Evolutionary conservation across 495 filamentous ascomycete genomes (phyloP).

Genomic region (Echria macrotheca): DNA sequence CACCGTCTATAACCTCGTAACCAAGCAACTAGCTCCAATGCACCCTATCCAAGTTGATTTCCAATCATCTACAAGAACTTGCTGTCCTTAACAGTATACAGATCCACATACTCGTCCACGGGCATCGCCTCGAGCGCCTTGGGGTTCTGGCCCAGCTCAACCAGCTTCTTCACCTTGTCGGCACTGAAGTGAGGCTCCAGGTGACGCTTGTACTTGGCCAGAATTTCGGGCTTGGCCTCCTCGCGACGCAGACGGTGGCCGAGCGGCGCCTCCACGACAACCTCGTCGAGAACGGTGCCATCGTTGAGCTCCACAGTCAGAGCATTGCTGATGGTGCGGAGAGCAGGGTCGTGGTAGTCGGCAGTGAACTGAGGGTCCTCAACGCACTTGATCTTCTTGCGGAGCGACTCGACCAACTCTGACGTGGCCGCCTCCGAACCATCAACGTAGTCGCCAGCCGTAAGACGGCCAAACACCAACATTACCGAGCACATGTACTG

Average conservation of each 20-base stretch:
- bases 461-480: constrained; percentile 87
- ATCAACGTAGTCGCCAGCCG: constrained; percentile 87
- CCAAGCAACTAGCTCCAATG: too few species aligned
- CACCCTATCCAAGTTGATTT: too few species aligned
- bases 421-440: constrained; percentile 86
- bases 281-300: constrained; percentile 86
- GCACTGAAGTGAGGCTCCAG: constrained; percentile 74
- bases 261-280: constrained; percentile 90
- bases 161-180: constrained; percentile 68
- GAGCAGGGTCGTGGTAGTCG: constrained; percentile 88
- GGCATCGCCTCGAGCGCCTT: constrained; percentile 70
- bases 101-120: constrained; percentile 88
- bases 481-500: constrained; percentile 98
- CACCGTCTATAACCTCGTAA: too few species aligned
- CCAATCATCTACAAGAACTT: constrained; percentile 46
- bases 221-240: constrained; percentile 94
- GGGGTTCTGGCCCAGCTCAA: constrained; percentile 66
- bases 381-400: constrained; percentile 87
- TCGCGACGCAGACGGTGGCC: constrained; percentile 87
- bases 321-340: constrained; percentile 94
- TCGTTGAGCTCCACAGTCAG: constrained; percentile 90
- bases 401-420: constrained; percentile 78
- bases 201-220: constrained; percentile 92
- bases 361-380: constrained; percentile 91
- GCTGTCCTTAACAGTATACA: constrained; percentile 67